phyloP scores from a whole-genome alignment of 2,329 filamentous ascomycete species.

The Aspergillus arachidicola region DNA sequence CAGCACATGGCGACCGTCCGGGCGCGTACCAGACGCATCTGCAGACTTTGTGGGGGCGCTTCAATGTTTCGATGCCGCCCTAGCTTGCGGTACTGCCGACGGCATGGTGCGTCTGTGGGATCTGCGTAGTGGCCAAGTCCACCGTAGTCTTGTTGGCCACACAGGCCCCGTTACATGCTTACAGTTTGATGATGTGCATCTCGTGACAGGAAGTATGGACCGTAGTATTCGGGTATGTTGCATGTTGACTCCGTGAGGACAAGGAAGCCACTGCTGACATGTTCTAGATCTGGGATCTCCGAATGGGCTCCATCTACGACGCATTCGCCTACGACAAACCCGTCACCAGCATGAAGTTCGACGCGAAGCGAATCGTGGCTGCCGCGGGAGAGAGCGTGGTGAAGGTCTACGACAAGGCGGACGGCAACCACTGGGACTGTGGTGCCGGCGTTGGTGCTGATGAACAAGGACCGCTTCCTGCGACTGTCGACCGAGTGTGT shows the following conservation, averaged over 20 bases:
- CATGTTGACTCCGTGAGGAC: not conserved
- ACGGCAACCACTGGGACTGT: slow-evolving; percentile 95
- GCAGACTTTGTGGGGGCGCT: slow-evolving; percentile 94
- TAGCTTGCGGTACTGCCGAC: slow-evolving; percentile 95
- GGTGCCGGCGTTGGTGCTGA: slow-evolving; percentile 74
- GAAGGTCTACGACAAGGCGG: slow-evolving; percentile 97
- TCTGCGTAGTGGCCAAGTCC: slow-evolving; percentile 93
- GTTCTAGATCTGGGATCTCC: slow-evolving; percentile 91
- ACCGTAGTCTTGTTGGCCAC: slow-evolving; percentile 91
- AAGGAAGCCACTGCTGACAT: slow-evolving; percentile 24
- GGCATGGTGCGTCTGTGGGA: slow-evolving; percentile 98
- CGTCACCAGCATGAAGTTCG: slow-evolving; percentile 97
- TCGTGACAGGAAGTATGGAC: slow-evolving; percentile 91
- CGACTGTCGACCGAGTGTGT: slow-evolving; percentile 80
- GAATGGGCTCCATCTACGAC: slow-evolving; percentile 92
- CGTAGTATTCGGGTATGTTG: slow-evolving; percentile 84
- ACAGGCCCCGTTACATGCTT: slow-evolving; percentile 91
- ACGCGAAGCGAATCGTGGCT: slow-evolving; percentile 82
- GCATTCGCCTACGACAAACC: slow-evolving; percentile 93
- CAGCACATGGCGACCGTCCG: slow-evolving; percentile 69
- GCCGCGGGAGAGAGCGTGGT: slow-evolving; percentile 91
- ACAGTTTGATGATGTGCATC: slow-evolving; percentile 93
- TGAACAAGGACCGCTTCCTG: slow-evolving; percentile 65
- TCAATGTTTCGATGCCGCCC: slow-evolving; percentile 92
- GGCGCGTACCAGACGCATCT: slow-evolving; percentile 63